These are phyloP conservation scores for Anisodus acutangulus DNA, from an alignment of 257 asterid species.

Conservation along the genomic window DNA sequence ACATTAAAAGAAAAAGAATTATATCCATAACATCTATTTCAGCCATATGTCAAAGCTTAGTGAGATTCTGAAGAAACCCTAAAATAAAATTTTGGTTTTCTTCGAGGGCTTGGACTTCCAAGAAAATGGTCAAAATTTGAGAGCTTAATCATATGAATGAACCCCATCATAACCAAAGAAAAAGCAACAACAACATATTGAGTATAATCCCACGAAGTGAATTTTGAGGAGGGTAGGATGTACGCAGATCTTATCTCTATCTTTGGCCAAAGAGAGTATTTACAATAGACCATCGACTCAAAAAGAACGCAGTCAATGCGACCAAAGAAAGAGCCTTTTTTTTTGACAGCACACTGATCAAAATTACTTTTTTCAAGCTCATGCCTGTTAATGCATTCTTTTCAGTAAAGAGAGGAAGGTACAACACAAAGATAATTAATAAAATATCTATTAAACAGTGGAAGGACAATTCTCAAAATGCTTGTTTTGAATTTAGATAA, in stretches of 20 bases:
- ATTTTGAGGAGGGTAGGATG: too few relatives aligned
- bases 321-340: background rate
- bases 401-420: constrained; percentile 33
- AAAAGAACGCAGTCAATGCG: too few relatives aligned
- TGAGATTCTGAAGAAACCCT: constrained; percentile 23
- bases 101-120: background rate
- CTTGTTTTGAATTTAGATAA: background rate
- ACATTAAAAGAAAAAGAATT: background rate
- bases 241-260: too few relatives aligned
- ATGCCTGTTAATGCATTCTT: constrained; percentile 26
- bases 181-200: too few relatives aligned
- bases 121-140: background rate
- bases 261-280: too few relatives aligned
- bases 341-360: background rate
- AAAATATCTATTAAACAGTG: background rate
- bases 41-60: constrained; percentile 1
- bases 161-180: too few relatives aligned
- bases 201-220: too few relatives aligned
- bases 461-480: constrained; percentile 11
- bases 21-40: background rate
- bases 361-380: constrained; percentile 23
- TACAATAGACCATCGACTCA: too few relatives aligned
- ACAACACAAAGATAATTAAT: background rate
- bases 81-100: background rate
- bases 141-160: background rate